A percentile compares a stretch with the other conserved stretches of the same genome.
These are phyloP conservation scores for Ceratobasidium sp. DNA, from an alignment of 1,284 basidiomycete genomes.

Conservation along the genomic window DNA sequence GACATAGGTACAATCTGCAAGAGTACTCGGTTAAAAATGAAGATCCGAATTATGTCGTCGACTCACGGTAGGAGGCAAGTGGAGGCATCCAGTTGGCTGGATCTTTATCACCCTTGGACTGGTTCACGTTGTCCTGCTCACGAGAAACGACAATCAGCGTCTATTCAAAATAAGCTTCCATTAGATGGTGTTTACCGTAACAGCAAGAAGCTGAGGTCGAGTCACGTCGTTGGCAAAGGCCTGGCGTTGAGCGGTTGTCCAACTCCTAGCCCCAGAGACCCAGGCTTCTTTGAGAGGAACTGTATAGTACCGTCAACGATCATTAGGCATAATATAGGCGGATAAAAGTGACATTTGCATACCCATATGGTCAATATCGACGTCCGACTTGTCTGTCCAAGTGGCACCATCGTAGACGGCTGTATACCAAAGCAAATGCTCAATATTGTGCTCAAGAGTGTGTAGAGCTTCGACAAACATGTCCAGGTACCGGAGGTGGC, in stretches of 20 bases:
- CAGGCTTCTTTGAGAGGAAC: slow-evolving; percentile 52
- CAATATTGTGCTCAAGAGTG: background rate
- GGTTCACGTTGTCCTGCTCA: slow-evolving; percentile 49
- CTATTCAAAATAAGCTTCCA: too few species aligned
- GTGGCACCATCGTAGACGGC: slow-evolving; percentile 45
- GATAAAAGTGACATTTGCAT: slow-evolving; percentile 47
- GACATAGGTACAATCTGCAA: slow-evolving; percentile 39
- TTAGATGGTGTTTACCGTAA: slow-evolving; percentile 50
- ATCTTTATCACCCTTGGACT: slow-evolving; percentile 55
- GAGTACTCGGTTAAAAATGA: slow-evolving; percentile 45
- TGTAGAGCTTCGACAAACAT: background rate
- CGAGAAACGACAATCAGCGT: background rate
- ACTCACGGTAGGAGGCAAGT: slow-evolving; percentile 51
- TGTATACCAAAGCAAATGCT: slow-evolving; percentile 52
- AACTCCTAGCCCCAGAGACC: slow-evolving; percentile 60
- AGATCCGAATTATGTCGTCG: slow-evolving; percentile 55
- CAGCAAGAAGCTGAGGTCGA: slow-evolving; percentile 60
- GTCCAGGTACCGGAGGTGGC: background rate
- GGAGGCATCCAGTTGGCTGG: slow-evolving; percentile 59
- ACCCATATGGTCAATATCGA: slow-evolving; percentile 55
- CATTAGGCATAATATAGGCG: too few species aligned
- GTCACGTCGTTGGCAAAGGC: slow-evolving; percentile 62
- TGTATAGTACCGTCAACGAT: too few species aligned
- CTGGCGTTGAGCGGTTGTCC: slow-evolving; percentile 59
- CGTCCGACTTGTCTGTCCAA: slow-evolving; percentile 62